phyloP scores from a whole-genome alignment of 441 rosid genomes.

The Metrosideros polymorpha region DNA sequence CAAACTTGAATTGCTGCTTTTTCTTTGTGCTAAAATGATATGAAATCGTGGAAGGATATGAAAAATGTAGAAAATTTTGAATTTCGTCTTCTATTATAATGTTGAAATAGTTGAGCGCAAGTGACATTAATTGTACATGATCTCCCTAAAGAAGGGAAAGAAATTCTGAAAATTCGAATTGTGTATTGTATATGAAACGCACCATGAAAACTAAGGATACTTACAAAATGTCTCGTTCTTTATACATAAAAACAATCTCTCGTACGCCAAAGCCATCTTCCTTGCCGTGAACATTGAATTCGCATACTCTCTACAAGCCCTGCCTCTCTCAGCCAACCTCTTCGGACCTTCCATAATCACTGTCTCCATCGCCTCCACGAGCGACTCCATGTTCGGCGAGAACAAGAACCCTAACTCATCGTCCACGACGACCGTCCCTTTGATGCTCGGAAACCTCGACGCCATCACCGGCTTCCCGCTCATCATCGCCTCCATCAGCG shows the following conservation, averaged over 20 bases:
- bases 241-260: constrained; percentile 79
- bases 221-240: constrained; percentile 58
- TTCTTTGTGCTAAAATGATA: neutral
- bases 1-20: neutral
- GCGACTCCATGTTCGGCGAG: constrained; percentile 67
- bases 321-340: constrained; percentile 61
- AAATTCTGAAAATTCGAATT: neutral
- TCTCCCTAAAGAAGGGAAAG: neutral
- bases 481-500: constrained; percentile 93
- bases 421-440: constrained; percentile 69
- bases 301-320: constrained; percentile 58
- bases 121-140: neutral
- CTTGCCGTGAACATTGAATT: constrained; percentile 69
- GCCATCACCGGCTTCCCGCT: constrained; percentile 89
- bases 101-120: neutral
- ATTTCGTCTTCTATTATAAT: neutral
- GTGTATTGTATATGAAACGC: neutral
- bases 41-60: neutral
- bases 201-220: constrained; percentile 22
- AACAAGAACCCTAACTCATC: constrained; percentile 85
- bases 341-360: constrained; percentile 47
- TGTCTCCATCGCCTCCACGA: constrained; percentile 41
- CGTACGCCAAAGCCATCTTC: constrained; percentile 90
- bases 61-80: neutral
- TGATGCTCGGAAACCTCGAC: constrained; percentile 75